Evolutionary conservation across 2,329 filamentous ascomycete genomes (phyloP).

Genomic region (Penicillium griseofulvum): DNA sequence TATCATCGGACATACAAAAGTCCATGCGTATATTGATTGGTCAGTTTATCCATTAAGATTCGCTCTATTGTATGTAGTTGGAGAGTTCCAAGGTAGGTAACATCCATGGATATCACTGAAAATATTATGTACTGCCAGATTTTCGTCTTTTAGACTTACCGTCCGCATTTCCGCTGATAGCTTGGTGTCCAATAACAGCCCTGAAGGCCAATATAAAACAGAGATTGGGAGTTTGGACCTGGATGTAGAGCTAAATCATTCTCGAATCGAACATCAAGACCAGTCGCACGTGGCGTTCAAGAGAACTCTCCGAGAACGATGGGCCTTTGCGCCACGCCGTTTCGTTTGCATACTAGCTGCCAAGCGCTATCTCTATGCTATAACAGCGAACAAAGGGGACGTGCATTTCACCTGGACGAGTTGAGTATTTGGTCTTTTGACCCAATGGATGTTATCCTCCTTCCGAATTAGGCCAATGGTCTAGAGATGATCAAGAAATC

Average conservation of each 20-base stretch:
- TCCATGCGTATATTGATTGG: no score
- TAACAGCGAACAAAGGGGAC: no score
- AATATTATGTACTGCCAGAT: no score
- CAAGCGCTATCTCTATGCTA: neutral
- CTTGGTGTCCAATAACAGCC: neutral
- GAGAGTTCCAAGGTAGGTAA: no score
- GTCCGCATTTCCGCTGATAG: neutral
- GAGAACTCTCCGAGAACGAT: neutral
- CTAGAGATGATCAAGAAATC: neutral
- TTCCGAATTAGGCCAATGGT: neutral
- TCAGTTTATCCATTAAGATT: no score
- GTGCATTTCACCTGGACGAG: neutral
- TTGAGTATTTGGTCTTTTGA: neutral
- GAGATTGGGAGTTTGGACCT: neutral
- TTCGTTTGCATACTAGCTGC: neutral
- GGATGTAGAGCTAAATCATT: neutral
- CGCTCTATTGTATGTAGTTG: no score
- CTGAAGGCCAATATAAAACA: neutral
- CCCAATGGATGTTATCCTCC: neutral
- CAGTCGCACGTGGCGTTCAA: neutral
- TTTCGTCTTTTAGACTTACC: neutral
- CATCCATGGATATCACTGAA: no score
- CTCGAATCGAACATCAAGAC: neutral
- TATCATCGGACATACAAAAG: no score
- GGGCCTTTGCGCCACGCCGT: neutral